Evolutionary conservation across 495 filamentous ascomycete species (phyloP).

Genomic region (Platismatia glauca): DNA sequence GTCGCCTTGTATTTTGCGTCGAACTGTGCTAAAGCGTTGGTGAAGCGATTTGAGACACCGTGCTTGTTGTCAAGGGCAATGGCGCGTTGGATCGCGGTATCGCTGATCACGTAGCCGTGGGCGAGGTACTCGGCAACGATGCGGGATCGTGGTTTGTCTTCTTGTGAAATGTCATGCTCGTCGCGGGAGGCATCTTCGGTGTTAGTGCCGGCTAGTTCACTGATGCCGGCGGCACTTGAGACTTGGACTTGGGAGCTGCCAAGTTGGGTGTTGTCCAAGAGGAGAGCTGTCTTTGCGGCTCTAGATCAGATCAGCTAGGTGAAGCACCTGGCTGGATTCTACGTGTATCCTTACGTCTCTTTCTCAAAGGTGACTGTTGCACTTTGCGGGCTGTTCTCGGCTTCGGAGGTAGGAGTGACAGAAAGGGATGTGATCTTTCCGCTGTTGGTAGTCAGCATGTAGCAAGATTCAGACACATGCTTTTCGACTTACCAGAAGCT

Average conservation of each 20-base stretch:
- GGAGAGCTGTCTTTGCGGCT: constrained; percentile 89
- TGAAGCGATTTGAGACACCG: constrained; percentile 71
- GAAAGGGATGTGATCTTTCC: constrained; percentile 83
- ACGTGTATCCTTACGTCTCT: constrained; percentile 53
- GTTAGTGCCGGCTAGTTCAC: constrained; percentile 50
- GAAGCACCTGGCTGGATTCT: constrained; percentile 14
- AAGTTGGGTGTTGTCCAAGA: constrained; percentile 91
- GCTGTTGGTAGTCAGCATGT: constrained; percentile 40
- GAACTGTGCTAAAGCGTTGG: constrained; percentile 59
- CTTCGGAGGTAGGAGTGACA: constrained; percentile 55
- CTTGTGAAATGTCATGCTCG: constrained; percentile 68
- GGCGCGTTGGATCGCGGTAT: constrained; percentile 72
- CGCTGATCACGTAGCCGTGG: constrained; percentile 81
- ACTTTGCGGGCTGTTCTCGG: constrained; percentile 55
- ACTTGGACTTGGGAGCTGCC: constrained; percentile 75
- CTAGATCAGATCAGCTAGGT: constrained; percentile 27
- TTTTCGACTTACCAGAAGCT: constrained; percentile 76
- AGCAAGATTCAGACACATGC: not conserved
- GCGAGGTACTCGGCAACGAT: constrained; percentile 94
- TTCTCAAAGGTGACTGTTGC: constrained; percentile 95
- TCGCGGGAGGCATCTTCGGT: constrained; percentile 42
- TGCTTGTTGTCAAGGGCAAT: constrained; percentile 88
- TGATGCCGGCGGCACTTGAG: constrained; percentile 53
- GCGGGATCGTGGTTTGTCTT: constrained; percentile 88
- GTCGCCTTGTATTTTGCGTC: constrained; percentile 74